Evolutionary conservation across 75 land plant genomes (phyloP), one percentile per base, ranked within the genome.

Genomic region (Selaginella moellendorffii): DNA sequence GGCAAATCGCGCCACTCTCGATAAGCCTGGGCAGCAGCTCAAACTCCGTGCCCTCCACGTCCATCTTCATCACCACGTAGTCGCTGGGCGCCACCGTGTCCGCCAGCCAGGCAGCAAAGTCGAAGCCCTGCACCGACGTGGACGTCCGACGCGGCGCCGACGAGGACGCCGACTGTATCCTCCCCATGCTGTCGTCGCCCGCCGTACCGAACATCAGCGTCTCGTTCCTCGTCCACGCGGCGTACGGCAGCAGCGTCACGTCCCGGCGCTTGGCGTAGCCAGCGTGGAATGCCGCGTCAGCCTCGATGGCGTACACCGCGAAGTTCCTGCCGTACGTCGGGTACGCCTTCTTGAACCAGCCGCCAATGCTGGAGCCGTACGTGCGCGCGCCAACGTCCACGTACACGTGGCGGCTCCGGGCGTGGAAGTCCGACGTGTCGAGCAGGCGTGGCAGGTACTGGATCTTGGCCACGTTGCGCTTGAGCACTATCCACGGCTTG

Each of bases 1-100:
- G 78, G 20, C 72, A 52, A 2, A 86, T 73, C 5, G 76, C 74
- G 54, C 77, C 64, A 17, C 62, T 77, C 61, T 68, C 76, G 28
- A 89, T 60, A 76, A 86, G 52, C 63, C 73, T 77, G 56, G 82
- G 83, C 70, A 83, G 77, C n/a, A 68, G 73, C 54, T 83, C 79
- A 65, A 83, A 90, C 53, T 90, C 96, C 1, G 90, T 77, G 46
- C 96, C 96, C 69, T 90, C 91, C 21, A 88, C 90, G 65, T 89
- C 87, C 54, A 85, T 83, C 64, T 86, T 86, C 91, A 89, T 71
- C 58, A 89, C 87, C 63, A 89, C 84, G 63, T 73, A 81, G 42
- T 89, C 96, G 23, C 71, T 81, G 26, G 67, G 65, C 52, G 54
- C 65, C 63, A 82, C 76, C 46, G 80, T 81, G 61, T 54, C 53